Evolutionary conservation across 257 asterid genomes (phyloP), one percentile per base, ranked within the genome.

Genomic region (Capsicum chinense): DNA sequence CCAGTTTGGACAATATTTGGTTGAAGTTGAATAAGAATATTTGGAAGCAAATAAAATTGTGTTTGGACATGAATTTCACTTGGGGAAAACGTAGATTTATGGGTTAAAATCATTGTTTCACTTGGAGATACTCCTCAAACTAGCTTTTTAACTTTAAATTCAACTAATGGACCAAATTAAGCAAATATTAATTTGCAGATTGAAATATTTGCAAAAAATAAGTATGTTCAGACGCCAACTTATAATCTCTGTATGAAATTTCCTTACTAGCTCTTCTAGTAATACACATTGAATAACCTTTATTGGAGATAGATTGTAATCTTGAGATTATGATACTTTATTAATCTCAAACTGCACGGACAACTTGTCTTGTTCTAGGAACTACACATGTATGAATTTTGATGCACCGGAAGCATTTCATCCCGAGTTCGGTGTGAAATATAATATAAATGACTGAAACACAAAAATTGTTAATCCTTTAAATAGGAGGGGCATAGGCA

Each of bases 371-470:
- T 16, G 6, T 48, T 74, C 44, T 19, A 74, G 19, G 60, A 73
- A 73, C 60, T 19, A 19, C 9, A 70, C 56, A 42, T 5, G 52
- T 39, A 39, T 47, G 56, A 47, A 11, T 9, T 44, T 70, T 73
- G 80, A 48, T 73, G 80, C 59, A 48, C 80, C 80, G 11, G 26
- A 73, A 47, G n/a, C 6, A n/a, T 73, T 73, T 71, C 15, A 71
- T 17, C 39, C 5, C 6, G 56, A 42, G 19, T 54, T n/a, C 19
- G 44, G 80, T 74, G 16, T 26, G 44, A 42, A 73, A 48, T 47
- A 73, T n/a, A 73, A 42, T 11, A 73, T 73, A 48, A 73, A 73
- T 73, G 80, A 6, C 60, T 48, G 80, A 26, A 73, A 73, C 37
- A 21, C 80, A 73, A 70, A 19, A n/a, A 48, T 7, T 73, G 59